phyloP scores from a whole-genome alignment of 2,329 filamentous ascomycete species.

The Blumeria hordei region DNA sequence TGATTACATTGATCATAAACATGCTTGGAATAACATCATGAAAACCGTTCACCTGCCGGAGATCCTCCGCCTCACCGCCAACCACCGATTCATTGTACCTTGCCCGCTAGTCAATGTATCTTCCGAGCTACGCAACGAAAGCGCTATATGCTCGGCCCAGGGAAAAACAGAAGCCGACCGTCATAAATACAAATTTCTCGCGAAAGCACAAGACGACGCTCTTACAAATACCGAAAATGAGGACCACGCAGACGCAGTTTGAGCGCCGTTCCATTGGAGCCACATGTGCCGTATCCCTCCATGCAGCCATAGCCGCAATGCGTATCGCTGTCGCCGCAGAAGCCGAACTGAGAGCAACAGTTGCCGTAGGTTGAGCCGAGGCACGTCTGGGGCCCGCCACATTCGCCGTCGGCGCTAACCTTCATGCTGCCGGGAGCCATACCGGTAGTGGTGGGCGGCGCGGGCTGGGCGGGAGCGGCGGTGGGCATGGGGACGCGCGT shows the following conservation, averaged over 20 bases:
- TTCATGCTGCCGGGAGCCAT: not conserved
- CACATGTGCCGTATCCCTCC: slow-evolving; percentile 5
- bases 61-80: too few species aligned
- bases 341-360: slow-evolving; percentile 6
- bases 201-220: not conserved
- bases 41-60: too few species aligned
- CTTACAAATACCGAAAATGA: not conserved
- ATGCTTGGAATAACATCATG: too few species aligned
- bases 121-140: too few species aligned
- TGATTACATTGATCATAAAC: too few species aligned
- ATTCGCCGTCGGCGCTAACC: slow-evolving; percentile 3
- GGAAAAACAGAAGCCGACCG: too few species aligned
- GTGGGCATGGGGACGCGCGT: not conserved
- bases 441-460: not conserved
- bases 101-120: too few species aligned
- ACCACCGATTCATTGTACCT: too few species aligned
- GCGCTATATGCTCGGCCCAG: too few species aligned
- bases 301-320: slow-evolving; percentile 7
- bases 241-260: not conserved
- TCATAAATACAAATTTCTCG: too few species aligned
- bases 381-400: slow-evolving; percentile 5
- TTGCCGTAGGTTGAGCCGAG: slow-evolving; percentile 3
- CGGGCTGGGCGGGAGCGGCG: not conserved
- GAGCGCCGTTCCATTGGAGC: not conserved
- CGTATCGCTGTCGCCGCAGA: slow-evolving; percentile 4